These are phyloP conservation scores for Penicillium verrucosum DNA, from an alignment of 2,329 filamentous ascomycete species.

Conservation along the genomic window DNA sequence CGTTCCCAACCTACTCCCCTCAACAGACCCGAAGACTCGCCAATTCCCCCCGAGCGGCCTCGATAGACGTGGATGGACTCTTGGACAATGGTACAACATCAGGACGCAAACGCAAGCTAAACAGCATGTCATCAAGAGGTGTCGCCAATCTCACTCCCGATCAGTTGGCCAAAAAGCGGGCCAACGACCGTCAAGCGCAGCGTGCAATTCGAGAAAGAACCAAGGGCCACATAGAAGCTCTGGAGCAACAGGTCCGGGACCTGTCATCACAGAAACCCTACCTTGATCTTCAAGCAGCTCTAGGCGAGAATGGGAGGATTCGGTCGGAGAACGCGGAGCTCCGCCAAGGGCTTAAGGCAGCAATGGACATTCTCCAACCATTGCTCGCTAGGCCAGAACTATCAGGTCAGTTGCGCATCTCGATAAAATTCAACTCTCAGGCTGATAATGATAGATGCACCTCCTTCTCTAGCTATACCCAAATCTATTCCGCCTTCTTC, in stretches of 20 bases:
- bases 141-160: conserved; percentile 85
- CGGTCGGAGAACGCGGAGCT: conserved; percentile 79
- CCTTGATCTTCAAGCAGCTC: conserved; percentile 72
- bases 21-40: conserved; percentile 27
- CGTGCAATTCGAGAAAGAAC: conserved; percentile 80
- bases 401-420: conserved; percentile 37
- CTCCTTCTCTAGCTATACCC: conserved; percentile 17
- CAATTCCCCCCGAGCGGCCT: conserved; percentile 25
- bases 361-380: conserved; percentile 56
- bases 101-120: conserved; percentile 44
- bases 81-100: conserved; percentile 23
- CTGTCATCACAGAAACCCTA: conserved; percentile 78
- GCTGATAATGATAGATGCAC: conserved; percentile 16
- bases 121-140: conserved; percentile 57
- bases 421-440: neutral
- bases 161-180: conserved; percentile 83
- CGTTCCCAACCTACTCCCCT: conserved; percentile 11
- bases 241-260: conserved; percentile 70
- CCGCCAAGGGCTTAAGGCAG: conserved; percentile 62
- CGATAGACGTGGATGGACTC: conserved; percentile 23
- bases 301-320: conserved; percentile 72
- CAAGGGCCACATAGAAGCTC: conserved; percentile 70
- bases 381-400: conserved; percentile 42
- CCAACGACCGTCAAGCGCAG: conserved; percentile 87
- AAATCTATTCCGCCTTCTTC: conserved; percentile 17